Conservation (phyloP, 257 asterid species). For the Capsicum baccatum region DNA sequence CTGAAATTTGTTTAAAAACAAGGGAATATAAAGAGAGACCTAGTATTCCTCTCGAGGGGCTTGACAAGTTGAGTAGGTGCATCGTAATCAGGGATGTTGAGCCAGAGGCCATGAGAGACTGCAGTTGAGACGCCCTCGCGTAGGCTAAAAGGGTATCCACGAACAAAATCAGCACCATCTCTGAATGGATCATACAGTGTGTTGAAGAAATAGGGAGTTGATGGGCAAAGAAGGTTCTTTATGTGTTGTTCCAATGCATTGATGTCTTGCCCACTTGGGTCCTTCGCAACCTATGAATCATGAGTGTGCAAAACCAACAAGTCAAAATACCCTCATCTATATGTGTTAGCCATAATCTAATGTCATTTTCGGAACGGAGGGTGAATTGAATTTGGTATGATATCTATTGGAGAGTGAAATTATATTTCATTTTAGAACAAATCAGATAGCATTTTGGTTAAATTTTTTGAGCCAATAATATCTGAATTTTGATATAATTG, state of each 20-base stretch:
- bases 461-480: no score
- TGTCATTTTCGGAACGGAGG: no score
- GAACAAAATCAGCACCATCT: constrained; percentile 86
- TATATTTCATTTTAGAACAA: no score
- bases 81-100: constrained; percentile 92
- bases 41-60: constrained; percentile 80
- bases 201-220: constrained; percentile 91
- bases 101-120: constrained; percentile 91
- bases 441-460: no score
- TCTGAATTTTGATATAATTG: no score
- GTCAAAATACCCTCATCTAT: not conserved
- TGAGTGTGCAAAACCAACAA: not conserved
- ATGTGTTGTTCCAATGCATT: constrained; percentile 86
- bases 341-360: no score
- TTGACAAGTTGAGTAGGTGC: constrained; percentile 99
- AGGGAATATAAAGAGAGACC: constrained; percentile 38
- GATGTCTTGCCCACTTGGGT: constrained; percentile 73
- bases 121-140: constrained; percentile 91
- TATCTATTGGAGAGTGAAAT: no score
- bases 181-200: constrained; percentile 82
- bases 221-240: constrained; percentile 75
- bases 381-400: no score
- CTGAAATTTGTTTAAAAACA: not conserved
- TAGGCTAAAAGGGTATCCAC: constrained; percentile 95
- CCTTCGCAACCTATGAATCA: constrained; percentile 69